Evolutionary conservation across 2,329 filamentous ascomycete species (phyloP).

Genomic region (Zopfia rhizophila): DNA sequence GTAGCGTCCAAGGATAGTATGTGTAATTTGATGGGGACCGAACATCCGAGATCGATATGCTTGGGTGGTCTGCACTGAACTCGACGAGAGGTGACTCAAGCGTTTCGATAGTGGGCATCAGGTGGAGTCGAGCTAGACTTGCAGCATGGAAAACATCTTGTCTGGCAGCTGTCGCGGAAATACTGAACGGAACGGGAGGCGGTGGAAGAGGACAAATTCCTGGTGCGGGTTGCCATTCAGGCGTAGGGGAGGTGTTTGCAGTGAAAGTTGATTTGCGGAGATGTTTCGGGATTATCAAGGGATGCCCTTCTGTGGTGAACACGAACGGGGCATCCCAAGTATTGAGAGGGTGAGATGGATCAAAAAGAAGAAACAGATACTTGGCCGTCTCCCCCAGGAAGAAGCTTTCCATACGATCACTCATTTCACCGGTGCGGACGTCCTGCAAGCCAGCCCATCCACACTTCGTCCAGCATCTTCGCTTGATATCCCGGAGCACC

Average conservation of each 20-base stretch:
- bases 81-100: constrained; percentile 67
- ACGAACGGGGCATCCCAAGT: constrained; percentile 87
- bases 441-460: constrained; percentile 86
- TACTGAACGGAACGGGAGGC: constrained; percentile 69
- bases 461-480: constrained; percentile 88
- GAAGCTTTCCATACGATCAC: constrained; percentile 98
- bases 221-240: constrained; percentile 36
- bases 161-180: constrained; percentile 83
- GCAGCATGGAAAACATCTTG: constrained; percentile 89
- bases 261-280: constrained; percentile 33
- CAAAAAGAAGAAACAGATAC: constrained; percentile 93
- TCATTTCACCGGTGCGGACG: constrained; percentile 76
- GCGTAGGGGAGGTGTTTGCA: constrained; percentile 5
- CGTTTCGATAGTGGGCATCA: constrained; percentile 70
- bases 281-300: constrained; percentile 77
- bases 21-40: constrained; percentile 79
- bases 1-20: constrained; percentile 93
- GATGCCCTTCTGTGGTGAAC: constrained; percentile 96
- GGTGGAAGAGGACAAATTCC: constrained; percentile 75
- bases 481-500: constrained; percentile 86
- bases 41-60: constrained; percentile 64
- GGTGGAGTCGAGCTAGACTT: constrained; percentile 82
- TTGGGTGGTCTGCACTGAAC: constrained; percentile 65
- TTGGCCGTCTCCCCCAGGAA: constrained; percentile 97
- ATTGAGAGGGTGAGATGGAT: constrained; percentile 86